phyloP scores from a whole-genome alignment of 2,329 filamentous ascomycete species.

The Juglanconis juglandina region DNA sequence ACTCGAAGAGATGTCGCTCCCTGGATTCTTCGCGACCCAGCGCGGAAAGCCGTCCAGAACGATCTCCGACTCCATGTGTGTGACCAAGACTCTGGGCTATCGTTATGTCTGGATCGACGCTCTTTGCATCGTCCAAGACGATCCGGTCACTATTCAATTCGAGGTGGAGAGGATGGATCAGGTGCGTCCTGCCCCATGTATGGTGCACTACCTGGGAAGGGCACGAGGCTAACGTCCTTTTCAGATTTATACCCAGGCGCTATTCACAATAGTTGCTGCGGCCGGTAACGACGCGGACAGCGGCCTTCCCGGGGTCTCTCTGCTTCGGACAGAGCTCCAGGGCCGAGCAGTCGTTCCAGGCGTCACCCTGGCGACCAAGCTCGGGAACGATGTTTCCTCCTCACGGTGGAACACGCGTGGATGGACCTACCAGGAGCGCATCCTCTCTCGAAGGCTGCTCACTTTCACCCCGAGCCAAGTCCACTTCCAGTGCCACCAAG shows the following conservation, averaged over 20 bases:
- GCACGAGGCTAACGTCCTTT: too few relatives aligned
- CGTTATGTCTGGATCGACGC: constrained; percentile 13
- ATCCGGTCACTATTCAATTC: background rate
- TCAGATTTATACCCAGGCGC: constrained; percentile 7
- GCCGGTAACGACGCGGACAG: constrained; percentile 8
- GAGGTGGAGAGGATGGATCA: constrained; percentile 6
- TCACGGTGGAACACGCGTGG: constrained; percentile 10
- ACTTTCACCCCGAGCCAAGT: constrained; percentile 6
- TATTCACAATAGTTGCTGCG: constrained; percentile 11
- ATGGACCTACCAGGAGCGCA: constrained; percentile 14
- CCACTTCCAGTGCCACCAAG: constrained; percentile 4
- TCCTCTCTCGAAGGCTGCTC: background rate
- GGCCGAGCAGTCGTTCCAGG: background rate
- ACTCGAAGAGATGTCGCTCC: background rate
- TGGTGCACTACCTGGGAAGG: too few relatives aligned
- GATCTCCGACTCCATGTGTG: constrained; percentile 6
- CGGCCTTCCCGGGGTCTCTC: constrained; percentile 8
- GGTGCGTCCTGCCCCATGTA: too few relatives aligned
- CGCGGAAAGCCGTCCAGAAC: constrained; percentile 5
- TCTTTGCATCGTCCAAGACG: constrained; percentile 13
- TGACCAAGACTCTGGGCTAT: background rate
- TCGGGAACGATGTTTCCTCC: background rate
- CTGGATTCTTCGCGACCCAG: constrained; percentile 4
- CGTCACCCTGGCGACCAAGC: constrained; percentile 2
- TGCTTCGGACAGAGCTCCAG: constrained; percentile 4